Percentiles rank a stretch among this genome's conserved stretches.
Conservation (phyloP, 2,329 filamentous ascomycete species). For the Didymella keratinophila region DNA sequence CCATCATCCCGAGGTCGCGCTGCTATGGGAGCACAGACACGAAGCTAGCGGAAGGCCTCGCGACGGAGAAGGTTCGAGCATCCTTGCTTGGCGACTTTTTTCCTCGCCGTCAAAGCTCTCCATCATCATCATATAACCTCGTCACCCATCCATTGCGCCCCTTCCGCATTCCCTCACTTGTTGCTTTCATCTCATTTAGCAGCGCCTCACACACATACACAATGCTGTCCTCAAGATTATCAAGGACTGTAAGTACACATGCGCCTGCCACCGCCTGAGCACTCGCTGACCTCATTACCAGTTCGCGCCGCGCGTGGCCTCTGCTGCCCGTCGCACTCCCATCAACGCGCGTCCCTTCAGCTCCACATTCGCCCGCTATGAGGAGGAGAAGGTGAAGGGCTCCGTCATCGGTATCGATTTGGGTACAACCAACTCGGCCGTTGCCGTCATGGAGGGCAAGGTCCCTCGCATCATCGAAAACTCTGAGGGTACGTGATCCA, state of each 20-base stretch:
- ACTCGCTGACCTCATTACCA: constrained; percentile 43
- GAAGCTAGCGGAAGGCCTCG: constrained; percentile 10
- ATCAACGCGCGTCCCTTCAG: constrained; percentile 73
- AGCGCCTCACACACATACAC: constrained; percentile 40
- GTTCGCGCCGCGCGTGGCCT: constrained; percentile 75
- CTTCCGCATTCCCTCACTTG: constrained; percentile 30
- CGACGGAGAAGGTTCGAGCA: constrained; percentile 8
- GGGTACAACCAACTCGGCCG: constrained; percentile 97
- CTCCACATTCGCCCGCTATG: constrained; percentile 76
- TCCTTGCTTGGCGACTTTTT: constrained; percentile 26
- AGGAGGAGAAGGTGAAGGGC: constrained; percentile 86
- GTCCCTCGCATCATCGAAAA: constrained; percentile 96
- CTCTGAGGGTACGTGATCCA: constrained; percentile 73
- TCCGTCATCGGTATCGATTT: constrained; percentile 98
- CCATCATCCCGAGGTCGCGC: not conserved
- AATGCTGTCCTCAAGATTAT: constrained; percentile 54
- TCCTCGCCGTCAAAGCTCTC: constrained; percentile 34
- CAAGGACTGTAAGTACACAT: constrained; percentile 49
- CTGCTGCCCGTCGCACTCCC: constrained; percentile 70
- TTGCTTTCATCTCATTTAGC: constrained; percentile 42
- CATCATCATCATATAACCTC: constrained; percentile 40
- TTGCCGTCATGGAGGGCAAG: constrained; percentile 98
- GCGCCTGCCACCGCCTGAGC: constrained; percentile 2
- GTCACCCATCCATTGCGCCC: constrained; percentile 30
- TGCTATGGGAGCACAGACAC: constrained; percentile 25